Conservation (phyloP, 1,139 yeast genomes). For the Saccharomyces uvarum region DNA sequence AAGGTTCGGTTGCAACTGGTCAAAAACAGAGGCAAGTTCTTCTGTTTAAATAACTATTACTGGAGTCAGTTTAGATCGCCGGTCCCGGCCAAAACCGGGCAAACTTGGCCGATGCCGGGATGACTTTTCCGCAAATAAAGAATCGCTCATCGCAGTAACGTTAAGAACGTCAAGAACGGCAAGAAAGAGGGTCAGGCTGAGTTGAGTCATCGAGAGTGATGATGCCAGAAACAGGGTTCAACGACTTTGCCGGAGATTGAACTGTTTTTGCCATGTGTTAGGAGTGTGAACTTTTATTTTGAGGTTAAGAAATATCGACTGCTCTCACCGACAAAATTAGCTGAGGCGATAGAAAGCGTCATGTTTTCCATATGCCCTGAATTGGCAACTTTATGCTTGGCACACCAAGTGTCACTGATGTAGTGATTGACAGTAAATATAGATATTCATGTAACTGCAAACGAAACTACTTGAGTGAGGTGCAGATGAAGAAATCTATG, state of each 20-base stretch:
- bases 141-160: not conserved
- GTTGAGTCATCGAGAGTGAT: not conserved
- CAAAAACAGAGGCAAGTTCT: not conserved
- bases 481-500: not conserved
- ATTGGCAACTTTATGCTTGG: too few species aligned
- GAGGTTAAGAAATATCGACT: not conserved
- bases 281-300: too few species aligned
- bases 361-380: too few species aligned
- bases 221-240: not conserved
- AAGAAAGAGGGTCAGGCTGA: not conserved
- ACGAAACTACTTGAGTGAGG: too few species aligned
- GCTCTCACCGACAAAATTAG: too few species aligned
- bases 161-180: not conserved
- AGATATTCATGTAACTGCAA: too few species aligned
- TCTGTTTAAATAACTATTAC: not conserved
- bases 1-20: not conserved
- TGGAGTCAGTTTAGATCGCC: not conserved
- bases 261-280: too few species aligned
- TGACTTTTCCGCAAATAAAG: not conserved
- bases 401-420: too few species aligned
- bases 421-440: too few species aligned
- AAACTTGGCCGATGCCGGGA: not conserved
- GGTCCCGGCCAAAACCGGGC: too few species aligned
- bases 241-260: too few species aligned
- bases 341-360: too few species aligned